Conservation (phyloP, 108 stramenopile species). For the Bacterosira constricta region DNA sequence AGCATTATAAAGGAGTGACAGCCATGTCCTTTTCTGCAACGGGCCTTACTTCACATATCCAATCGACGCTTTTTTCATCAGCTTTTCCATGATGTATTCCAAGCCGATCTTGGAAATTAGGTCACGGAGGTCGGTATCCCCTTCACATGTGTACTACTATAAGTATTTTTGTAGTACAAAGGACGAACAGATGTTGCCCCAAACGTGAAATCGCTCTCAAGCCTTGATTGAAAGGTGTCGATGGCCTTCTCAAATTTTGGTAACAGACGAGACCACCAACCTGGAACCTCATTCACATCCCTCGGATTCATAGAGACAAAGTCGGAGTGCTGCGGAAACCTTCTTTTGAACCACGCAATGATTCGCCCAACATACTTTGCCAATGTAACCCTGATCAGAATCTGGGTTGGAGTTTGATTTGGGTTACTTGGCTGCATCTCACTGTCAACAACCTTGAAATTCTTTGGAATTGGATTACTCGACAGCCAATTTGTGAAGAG, state of each 20-base stretch:
- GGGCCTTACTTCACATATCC: neutral
- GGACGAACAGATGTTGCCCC: neutral
- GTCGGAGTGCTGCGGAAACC: conserved; percentile 7
- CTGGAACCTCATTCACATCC: conserved; percentile 2
- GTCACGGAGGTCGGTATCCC: neutral
- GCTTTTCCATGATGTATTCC: neutral
- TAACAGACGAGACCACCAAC: conserved; percentile 7
- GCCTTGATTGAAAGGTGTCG: neutral
- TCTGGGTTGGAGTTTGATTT: neutral
- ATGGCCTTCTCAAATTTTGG: neutral
- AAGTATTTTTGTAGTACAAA: neutral
- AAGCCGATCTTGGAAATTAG: conserved; percentile 1
- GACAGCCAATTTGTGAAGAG: neutral
- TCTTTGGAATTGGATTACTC: neutral
- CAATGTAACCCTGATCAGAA: neutral
- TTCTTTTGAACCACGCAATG: neutral
- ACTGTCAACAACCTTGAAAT: neutral
- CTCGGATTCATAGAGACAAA: neutral
- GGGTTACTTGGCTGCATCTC: neutral
- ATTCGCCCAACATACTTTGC: conserved; percentile 6
- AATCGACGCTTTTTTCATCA: conserved; percentile 3
- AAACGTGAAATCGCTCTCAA: neutral
- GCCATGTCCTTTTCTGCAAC: neutral
- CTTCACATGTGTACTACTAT: neutral
- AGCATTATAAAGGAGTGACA: conserved; percentile 1